Percentiles rank a stretch among this genome's conserved stretches.
Evolutionary conservation across 2,329 filamentous ascomycete genomes (phyloP).

Genomic region (Cladosporium phlei): DNA sequence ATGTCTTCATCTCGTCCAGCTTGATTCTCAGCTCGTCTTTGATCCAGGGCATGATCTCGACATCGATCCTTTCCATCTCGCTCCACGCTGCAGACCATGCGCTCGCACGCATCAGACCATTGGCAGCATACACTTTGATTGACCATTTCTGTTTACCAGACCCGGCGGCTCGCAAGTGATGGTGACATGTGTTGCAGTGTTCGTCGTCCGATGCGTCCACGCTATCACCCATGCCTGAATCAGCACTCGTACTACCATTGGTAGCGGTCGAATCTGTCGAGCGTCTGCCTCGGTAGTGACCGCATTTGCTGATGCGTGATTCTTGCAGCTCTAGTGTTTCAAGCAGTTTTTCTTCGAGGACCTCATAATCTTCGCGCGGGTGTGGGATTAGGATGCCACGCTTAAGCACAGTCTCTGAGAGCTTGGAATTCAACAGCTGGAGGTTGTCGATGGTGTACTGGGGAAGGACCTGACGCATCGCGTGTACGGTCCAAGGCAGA

Average conservation of each 20-base stretch:
- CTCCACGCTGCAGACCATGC: constrained; percentile 93
- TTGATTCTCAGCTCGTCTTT: constrained; percentile 55
- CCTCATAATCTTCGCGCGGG: constrained; percentile 73
- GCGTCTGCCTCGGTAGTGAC: constrained; percentile 65
- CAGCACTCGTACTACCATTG: constrained; percentile 15
- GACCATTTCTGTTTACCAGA: constrained; percentile 57
- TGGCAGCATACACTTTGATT: constrained; percentile 88
- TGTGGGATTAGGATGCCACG: constrained; percentile 71
- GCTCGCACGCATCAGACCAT: constrained; percentile 84
- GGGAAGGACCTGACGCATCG: constrained; percentile 49
- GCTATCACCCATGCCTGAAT: constrained; percentile 30
- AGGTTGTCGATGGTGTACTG: constrained; percentile 54
- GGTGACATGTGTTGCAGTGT: constrained; percentile 32
- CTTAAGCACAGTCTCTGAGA: constrained; percentile 68
- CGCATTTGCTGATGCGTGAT: constrained; percentile 67
- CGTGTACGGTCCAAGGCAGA: constrained; percentile 53
- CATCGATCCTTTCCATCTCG: constrained; percentile 98
- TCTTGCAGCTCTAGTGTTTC: constrained; percentile 69
- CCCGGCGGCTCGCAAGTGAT: constrained; percentile 34
- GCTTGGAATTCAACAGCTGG: constrained; percentile 63
- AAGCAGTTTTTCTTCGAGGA: constrained; percentile 70
- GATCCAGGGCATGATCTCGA: constrained; percentile 77
- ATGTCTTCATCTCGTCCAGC: constrained; percentile 48
- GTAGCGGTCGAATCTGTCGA: constrained; percentile 46
- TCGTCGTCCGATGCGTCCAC: constrained; percentile 20